Percentiles rank a stretch among this genome's conserved stretches.
phyloP scores from a whole-genome alignment of 129 eudicot genomes.

The Smallanthus sonchifolius region DNA sequence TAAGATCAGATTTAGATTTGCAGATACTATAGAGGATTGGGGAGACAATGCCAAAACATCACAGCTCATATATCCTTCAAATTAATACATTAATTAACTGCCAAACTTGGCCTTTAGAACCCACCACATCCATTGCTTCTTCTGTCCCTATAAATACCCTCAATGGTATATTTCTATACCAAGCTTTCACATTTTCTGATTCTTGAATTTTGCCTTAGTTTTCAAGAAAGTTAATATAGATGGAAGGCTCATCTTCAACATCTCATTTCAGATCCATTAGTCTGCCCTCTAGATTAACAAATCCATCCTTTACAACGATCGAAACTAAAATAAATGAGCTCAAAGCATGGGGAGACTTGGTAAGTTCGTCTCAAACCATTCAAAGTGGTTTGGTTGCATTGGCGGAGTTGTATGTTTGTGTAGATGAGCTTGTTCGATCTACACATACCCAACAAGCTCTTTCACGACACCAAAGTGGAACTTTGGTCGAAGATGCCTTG shows the following conservation, averaged over 20 bases:
- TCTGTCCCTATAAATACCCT: constrained; percentile 22
- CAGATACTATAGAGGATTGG: neutral
- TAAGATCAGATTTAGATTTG: neutral
- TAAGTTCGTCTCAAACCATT: constrained; percentile 19
- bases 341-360: constrained; percentile 22
- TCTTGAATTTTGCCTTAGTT: constrained; percentile 8
- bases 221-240: neutral
- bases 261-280: constrained; percentile 36
- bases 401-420: constrained; percentile 42
- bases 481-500: constrained; percentile 28
- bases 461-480: constrained; percentile 14
- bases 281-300: constrained; percentile 32
- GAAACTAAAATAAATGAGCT: constrained; percentile 26
- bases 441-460: constrained; percentile 38
- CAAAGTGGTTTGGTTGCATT: constrained; percentile 40
- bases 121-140: neutral
- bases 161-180: neutral
- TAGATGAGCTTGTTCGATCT: constrained; percentile 37
- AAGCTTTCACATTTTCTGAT: constrained; percentile 12
- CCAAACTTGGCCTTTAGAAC: constrained; percentile 2
- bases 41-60: constrained; percentile 9
- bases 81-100: constrained; percentile 1
- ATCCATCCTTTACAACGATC: constrained; percentile 1
- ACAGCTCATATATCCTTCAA: constrained; percentile 19
- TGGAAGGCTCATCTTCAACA: constrained; percentile 21